Evolutionary conservation across 495 filamentous ascomycete species (phyloP).

Genomic region (Gamarada debralockiae): DNA sequence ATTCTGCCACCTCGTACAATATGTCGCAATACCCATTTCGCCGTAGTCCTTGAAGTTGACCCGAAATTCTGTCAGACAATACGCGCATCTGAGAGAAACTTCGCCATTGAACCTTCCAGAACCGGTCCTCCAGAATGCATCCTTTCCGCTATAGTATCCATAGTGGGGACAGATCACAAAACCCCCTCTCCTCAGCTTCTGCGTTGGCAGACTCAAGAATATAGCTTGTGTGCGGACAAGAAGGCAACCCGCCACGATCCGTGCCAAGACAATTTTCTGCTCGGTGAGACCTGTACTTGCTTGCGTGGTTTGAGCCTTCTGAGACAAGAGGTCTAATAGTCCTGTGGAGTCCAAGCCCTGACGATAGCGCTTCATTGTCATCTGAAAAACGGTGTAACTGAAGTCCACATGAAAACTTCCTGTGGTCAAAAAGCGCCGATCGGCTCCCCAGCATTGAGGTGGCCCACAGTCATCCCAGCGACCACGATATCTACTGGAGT

Average conservation of each 20-base stretch:
- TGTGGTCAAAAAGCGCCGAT: neutral
- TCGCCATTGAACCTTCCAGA: too few species aligned
- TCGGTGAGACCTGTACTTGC: neutral
- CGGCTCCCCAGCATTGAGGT: neutral
- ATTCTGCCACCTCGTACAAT: slow-evolving; percentile 13
- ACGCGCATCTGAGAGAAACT: too few species aligned
- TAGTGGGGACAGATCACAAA: slow-evolving; percentile 2
- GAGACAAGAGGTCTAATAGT: slow-evolving; percentile 3
- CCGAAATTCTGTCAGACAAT: slow-evolving; percentile 13
- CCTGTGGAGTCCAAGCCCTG: slow-evolving; percentile 5
- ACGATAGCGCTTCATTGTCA: slow-evolving; percentile 11
- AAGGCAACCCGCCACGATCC: neutral
- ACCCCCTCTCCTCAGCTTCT: neutral
- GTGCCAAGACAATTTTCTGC: neutral
- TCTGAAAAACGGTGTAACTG: slow-evolving; percentile 3
- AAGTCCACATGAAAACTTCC: neutral
- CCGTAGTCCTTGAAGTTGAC: slow-evolving; percentile 15
- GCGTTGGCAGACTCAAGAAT: slow-evolving; percentile 1
- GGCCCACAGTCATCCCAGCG: neutral
- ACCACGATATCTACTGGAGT: neutral
- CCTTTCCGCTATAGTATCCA: neutral
- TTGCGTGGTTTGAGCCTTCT: neutral
- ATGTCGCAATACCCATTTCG: slow-evolving; percentile 6
- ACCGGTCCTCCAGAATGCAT: too few species aligned
- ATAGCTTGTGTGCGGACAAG: neutral